phyloP scores from a whole-genome alignment of 2,329 filamentous ascomycete genomes.

The Venturia nashicola region DNA sequence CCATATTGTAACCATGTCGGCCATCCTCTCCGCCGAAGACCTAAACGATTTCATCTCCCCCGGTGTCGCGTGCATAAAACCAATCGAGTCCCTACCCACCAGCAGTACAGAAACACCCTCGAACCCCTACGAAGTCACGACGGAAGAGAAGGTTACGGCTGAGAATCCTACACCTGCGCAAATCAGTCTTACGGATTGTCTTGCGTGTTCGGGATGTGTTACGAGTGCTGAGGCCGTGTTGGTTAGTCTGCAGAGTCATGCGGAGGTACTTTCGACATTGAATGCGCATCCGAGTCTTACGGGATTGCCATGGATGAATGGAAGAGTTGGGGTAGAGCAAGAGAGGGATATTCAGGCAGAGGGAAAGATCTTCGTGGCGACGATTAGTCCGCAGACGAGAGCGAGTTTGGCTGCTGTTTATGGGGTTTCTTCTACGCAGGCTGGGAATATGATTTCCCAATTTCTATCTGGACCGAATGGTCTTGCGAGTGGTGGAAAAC shows the following conservation, averaged over 20 bases:
- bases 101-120: constrained; percentile 28
- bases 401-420: constrained; percentile 82
- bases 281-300: constrained; percentile 45
- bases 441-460: constrained; percentile 71
- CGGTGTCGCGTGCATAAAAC: constrained; percentile 95
- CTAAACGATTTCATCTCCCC: constrained; percentile 98
- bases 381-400: constrained; percentile 80
- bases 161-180: constrained; percentile 59
- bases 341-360: constrained; percentile 19
- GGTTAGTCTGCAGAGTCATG: constrained; percentile 85
- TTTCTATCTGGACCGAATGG: constrained; percentile 61
- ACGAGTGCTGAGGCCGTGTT: constrained; percentile 97
- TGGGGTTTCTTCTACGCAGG: constrained; percentile 59
- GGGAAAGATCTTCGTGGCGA: constrained; percentile 78
- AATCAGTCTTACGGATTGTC: constrained; percentile 92
- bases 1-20: constrained; percentile 56
- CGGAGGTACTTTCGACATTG: constrained; percentile 74
- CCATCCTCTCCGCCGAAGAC: constrained; percentile 92
- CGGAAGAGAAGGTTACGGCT: constrained; percentile 61
- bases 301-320: constrained; percentile 17
- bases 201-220: constrained; percentile 94
- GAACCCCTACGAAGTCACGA: constrained; percentile 74
- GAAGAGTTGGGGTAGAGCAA: constrained; percentile 5
- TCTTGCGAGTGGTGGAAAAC: constrained; percentile 55
- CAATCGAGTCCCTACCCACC: constrained; percentile 78